Evolutionary conservation across 2,329 filamentous ascomycete species (phyloP), one percentile per base, ranked within the genome.

Genomic region (Cordyceps pruinosa): DNA sequence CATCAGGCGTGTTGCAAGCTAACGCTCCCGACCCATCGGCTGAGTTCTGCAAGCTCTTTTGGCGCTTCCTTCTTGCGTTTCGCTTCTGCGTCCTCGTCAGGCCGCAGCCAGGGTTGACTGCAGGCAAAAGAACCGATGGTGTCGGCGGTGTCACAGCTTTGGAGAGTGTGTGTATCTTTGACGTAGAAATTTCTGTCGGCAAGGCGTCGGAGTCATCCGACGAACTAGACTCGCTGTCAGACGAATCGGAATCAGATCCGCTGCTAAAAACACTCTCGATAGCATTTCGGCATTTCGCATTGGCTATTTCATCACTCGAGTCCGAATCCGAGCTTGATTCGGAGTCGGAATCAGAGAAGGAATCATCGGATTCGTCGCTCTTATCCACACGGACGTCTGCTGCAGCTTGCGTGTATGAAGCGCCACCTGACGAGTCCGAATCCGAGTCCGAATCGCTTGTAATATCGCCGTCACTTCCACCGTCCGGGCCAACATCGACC

Each of bases 51-150:
- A 63, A 12, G 2, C 60, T 61, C 56, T 74, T 73, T 3, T 69
- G 68, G 3, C 69, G 67, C 34, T 75, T 75, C 44, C 80, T 73
- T 28, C 81, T 72, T 9, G 73, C 74, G 60, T 84, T 84, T 6
- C 81, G 74, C 59, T 73, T 79, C 61, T 77, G 76, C 0, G 81
- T 83, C 34, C 63, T 70, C 0, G 68, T 66, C 50, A 77, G 66
- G 2, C 76, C 76, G 17, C 65, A 59, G 1, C 69, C 69, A 6
- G 74, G 72, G 4, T 66, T 60, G 1, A 69, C 67, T 10, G 61
- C 56, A 7, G 44, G 60, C n/a, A 62, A 30, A 10, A 45, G 2
- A 8, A 53, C 50, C 21, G 39, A 10, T 26, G 39, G 39, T 3
- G 23, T 19, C 4, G 58, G 30, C 2, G 42, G 37, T 15, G 41